phyloP scores from a whole-genome alignment of 805 yeast genomes.

The Kuraishia cidri region DNA sequence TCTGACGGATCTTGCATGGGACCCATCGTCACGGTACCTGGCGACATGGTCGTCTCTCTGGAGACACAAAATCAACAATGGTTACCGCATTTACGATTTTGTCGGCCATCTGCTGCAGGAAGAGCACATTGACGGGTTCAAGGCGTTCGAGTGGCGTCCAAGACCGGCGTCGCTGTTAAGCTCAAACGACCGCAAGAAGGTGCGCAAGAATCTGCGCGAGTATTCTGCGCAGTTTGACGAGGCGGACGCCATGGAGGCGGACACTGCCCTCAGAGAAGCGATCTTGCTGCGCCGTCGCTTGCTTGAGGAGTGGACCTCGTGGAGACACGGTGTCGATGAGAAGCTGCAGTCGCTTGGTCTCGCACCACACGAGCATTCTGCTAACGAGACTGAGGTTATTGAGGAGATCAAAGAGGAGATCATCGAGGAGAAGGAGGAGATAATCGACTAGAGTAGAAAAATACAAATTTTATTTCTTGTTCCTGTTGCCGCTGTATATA shows the following conservation, averaged over 20 bases:
- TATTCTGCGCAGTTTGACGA: constrained; percentile 92
- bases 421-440: constrained; percentile 25
- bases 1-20: constrained; percentile 85
- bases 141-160: constrained; percentile 94
- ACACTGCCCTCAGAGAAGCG: constrained; percentile 83
- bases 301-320: constrained; percentile 78
- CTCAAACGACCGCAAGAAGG: constrained; percentile 78
- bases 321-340: constrained; percentile 49
- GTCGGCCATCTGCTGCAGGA: constrained; percentile 72
- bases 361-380: constrained; percentile 39
- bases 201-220: constrained; percentile 81
- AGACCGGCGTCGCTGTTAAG: constrained; percentile 77
- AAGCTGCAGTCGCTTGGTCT: constrained; percentile 36
- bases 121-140: constrained; percentile 74
- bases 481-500: constrained; percentile 1
- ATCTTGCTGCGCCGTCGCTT: constrained; percentile 76
- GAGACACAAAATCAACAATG: constrained; percentile 82
- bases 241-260: constrained; percentile 91
- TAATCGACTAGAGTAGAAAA: constrained; percentile 1
- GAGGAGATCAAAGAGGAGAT: constrained; percentile 44
- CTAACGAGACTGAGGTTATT: constrained; percentile 30
- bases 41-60: constrained; percentile 84
- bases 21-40: constrained; percentile 88
- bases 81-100: constrained; percentile 80
- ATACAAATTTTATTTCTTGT: too few relatives aligned